A percentile compares a stretch with the other conserved stretches of the same genome.
phyloP scores from a whole-genome alignment of 2,329 filamentous ascomycete species.

The Fonsecaea nubica region DNA sequence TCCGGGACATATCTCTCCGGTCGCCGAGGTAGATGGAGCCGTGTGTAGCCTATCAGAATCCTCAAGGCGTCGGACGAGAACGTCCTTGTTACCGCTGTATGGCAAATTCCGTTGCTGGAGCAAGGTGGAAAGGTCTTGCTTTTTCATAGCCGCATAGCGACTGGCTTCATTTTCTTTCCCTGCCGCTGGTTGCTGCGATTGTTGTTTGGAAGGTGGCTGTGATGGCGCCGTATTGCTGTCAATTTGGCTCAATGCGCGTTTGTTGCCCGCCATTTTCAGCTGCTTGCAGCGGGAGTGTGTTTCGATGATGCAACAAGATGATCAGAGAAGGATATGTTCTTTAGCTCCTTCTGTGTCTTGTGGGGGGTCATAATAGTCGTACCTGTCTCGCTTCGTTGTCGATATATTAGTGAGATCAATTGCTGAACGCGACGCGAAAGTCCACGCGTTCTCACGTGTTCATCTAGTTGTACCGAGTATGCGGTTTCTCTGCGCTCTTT shows the following conservation, averaged over 20 bases:
- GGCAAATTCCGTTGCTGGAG: conserved; percentile 12
- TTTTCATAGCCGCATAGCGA: conserved; percentile 4
- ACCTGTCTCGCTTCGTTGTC: not conserved
- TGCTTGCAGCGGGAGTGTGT: not conserved
- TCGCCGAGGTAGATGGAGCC: not conserved
- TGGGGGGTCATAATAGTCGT: too few species aligned
- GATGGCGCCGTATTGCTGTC: conserved; percentile 11
- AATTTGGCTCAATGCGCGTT: conserved; percentile 15
- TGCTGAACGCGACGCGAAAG: not conserved
- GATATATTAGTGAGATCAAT: not conserved
- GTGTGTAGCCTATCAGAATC: conserved; percentile 2
- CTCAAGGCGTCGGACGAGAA: conserved; percentile 7
- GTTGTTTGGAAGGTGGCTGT: conserved; percentile 11
- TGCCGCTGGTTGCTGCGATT: not conserved
- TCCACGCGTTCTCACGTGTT: not conserved
- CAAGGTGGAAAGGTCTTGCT: conserved; percentile 3
- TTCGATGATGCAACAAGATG: not conserved
- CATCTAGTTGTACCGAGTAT: not conserved
- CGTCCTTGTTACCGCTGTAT: conserved; percentile 12
- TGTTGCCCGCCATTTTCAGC: conserved; percentile 7
- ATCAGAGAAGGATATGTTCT: not conserved
- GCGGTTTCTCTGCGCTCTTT: not conserved
- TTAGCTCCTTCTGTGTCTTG: not conserved
- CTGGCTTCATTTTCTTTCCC: not conserved
- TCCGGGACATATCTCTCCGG: not conserved